These are phyloP conservation scores for Forsythia suspensa DNA, from an alignment of 257 asterid species.

Conservation along the genomic window DNA sequence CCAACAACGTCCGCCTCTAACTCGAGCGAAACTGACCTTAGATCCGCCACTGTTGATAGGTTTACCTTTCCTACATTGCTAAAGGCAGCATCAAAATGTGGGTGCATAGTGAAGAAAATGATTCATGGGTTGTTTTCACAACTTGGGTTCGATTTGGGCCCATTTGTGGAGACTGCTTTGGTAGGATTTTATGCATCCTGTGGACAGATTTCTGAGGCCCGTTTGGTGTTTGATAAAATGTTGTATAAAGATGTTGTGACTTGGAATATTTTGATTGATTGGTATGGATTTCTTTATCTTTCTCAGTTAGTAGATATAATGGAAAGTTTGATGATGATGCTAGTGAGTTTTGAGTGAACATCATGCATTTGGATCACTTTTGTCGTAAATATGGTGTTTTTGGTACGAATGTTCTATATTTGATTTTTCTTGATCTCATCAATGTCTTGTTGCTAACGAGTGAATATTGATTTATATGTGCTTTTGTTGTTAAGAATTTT, in stretches of 20 bases:
- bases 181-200: constrained; percentile 57
- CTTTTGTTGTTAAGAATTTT: background rate
- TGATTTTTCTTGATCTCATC: background rate
- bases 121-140: constrained; percentile 65
- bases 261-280: constrained; percentile 72
- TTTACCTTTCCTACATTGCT: constrained; percentile 52
- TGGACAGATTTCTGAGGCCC: constrained; percentile 60
- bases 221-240: constrained; percentile 75
- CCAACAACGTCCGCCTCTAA: rapidly evolving
- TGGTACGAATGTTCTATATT: background rate
- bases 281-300: constrained; percentile 38
- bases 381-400: background rate
- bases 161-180: constrained; percentile 75
- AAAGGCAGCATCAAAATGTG: constrained; percentile 53
- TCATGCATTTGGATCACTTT: background rate
- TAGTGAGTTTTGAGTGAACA: background rate
- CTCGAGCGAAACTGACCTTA: too few relatives aligned
- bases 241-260: constrained; percentile 58
- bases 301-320: background rate
- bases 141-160: constrained; percentile 54
- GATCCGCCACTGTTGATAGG: too few relatives aligned
- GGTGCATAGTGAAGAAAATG: constrained; percentile 47
- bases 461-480: background rate
- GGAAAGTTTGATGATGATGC: background rate
- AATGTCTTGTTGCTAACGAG: background rate